phyloP scores from a whole-genome alignment of 495 filamentous ascomycete species.

The Aspergillus sclerotiicarbonarius region DNA sequence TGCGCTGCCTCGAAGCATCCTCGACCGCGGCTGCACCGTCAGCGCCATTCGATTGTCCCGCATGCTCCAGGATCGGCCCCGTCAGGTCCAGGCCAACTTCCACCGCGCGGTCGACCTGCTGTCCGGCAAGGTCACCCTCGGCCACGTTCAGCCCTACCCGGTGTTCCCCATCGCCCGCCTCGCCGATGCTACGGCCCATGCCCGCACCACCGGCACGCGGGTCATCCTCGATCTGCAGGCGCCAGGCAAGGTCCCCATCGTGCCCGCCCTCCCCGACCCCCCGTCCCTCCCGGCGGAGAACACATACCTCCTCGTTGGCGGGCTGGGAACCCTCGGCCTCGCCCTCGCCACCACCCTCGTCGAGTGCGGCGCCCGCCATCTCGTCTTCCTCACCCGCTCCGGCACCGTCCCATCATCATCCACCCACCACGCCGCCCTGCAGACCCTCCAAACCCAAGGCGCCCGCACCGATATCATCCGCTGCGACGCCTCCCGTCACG shows the following conservation, averaged over 20 bases:
- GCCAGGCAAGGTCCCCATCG: slow-evolving; percentile 21
- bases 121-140: background rate
- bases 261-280: slow-evolving; percentile 10
- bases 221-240: slow-evolving; percentile 18
- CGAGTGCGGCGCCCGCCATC: slow-evolving; percentile 32
- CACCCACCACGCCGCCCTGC: slow-evolving; percentile 19
- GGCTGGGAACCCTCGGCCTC: slow-evolving; percentile 36
- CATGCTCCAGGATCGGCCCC: slow-evolving; percentile 16
- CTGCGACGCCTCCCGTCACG: slow-evolving; percentile 27
- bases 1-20: slow-evolving; percentile 21
- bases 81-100: slow-evolving; percentile 15
- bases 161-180: slow-evolving; percentile 16
- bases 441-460: slow-evolving; percentile 20
- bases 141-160: slow-evolving; percentile 14
- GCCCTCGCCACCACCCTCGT: slow-evolving; percentile 33
- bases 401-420: slow-evolving; percentile 21
- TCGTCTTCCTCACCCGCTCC: slow-evolving; percentile 36
- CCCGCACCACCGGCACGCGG: slow-evolving; percentile 8
- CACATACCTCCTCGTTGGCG: slow-evolving; percentile 34
- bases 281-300: slow-evolving; percentile 17
- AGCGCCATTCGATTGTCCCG: slow-evolving; percentile 12
- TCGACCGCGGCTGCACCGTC: slow-evolving; percentile 23
- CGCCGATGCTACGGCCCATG: slow-evolving; percentile 13
- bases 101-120: slow-evolving; percentile 5
- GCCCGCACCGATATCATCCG: slow-evolving; percentile 23